These are phyloP conservation scores for Pichia kluyveri DNA, from an alignment of 805 yeast genomes.

Conservation along the genomic window DNA sequence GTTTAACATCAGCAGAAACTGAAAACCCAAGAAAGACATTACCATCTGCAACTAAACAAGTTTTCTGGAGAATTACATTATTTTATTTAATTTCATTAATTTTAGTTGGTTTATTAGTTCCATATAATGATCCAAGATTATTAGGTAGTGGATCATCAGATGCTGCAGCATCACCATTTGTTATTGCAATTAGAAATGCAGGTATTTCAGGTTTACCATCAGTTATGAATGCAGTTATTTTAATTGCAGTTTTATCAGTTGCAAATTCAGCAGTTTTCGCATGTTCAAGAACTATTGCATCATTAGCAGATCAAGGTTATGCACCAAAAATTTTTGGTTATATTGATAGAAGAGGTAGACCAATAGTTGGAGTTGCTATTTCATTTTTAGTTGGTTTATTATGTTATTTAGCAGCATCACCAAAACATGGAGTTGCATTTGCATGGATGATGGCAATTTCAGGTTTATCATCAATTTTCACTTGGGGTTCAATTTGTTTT, in stretches of 20 bases:
- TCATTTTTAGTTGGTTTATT: constrained; percentile 48
- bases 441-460: constrained; percentile 71
- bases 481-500: constrained; percentile 69
- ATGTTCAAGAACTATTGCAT: constrained; percentile 60
- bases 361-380: constrained; percentile 53
- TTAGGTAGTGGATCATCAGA: constrained; percentile 38
- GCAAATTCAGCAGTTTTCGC: constrained; percentile 71
- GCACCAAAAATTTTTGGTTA: constrained; percentile 56
- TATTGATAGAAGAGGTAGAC: constrained; percentile 73
- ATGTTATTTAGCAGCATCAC: constrained; percentile 56
- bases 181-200: constrained; percentile 55
- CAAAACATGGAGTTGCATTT: constrained; percentile 49
- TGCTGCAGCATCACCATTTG: constrained; percentile 66
- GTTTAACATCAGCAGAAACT: constrained; percentile 56
- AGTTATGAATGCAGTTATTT: constrained; percentile 65
- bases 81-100: constrained; percentile 44
- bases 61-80: constrained; percentile 49
- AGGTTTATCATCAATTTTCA: constrained; percentile 67
- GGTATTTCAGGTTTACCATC: constrained; percentile 61
- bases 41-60: constrained; percentile 54
- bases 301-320: constrained; percentile 62
- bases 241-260: constrained; percentile 65
- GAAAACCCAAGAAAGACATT: constrained; percentile 47
- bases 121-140: constrained; percentile 38
- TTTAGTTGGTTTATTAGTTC: constrained; percentile 44